phyloP scores from a whole-genome alignment of 208 protist species.

The Crithidia brevicula region DNA sequence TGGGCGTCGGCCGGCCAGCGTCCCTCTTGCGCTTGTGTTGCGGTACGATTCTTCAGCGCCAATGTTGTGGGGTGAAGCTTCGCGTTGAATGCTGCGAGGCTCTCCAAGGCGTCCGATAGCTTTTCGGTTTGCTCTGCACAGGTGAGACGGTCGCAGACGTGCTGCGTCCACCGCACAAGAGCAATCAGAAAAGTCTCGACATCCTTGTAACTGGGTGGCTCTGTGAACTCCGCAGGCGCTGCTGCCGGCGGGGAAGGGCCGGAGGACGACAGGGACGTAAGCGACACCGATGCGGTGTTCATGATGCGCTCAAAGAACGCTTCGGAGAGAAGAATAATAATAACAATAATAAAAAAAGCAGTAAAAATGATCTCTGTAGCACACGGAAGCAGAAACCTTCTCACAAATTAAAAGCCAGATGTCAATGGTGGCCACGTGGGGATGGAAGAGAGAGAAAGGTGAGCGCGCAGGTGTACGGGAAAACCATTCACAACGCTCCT shows the following conservation, averaged over 20 bases:
- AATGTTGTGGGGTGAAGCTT: background rate
- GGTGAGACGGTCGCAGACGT: slow-evolving; percentile 4
- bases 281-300: too few species aligned
- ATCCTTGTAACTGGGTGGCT: slow-evolving; percentile 4
- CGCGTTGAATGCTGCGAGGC: background rate
- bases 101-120: background rate
- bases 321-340: background rate
- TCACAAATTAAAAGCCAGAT: background rate
- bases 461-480: too few species aligned
- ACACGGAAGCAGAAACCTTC: background rate
- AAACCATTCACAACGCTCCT: too few species aligned
- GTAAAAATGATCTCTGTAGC: background rate
- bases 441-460: too few species aligned
- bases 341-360: background rate
- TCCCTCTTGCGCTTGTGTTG: too few species aligned
- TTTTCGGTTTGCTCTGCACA: background rate
- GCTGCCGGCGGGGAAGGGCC: too few species aligned
- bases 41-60: background rate
- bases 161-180: background rate
- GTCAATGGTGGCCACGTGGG: too few species aligned
- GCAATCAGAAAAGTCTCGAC: slow-evolving; percentile 1
- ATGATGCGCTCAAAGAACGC: slow-evolving; percentile 4
- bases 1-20: too few species aligned
- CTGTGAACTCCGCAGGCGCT: too few species aligned
- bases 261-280: too few species aligned